These are phyloP conservation scores for Sabuloglossum arenarium DNA, from an alignment of 495 filamentous ascomycete species.

Conservation along the genomic window DNA sequence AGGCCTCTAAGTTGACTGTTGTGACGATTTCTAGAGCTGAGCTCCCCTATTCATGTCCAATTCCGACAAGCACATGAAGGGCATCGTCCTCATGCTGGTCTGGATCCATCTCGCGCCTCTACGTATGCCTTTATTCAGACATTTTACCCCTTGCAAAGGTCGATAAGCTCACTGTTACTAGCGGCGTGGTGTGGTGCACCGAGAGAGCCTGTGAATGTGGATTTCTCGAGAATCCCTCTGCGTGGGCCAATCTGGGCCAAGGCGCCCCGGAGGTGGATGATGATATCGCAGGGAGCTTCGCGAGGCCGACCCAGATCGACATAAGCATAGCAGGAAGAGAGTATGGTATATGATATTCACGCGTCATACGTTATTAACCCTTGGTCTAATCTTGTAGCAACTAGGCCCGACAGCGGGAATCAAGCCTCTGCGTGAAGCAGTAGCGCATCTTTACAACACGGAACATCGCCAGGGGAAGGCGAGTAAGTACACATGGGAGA, in stretches of 20 bases:
- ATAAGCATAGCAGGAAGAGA: constrained; percentile 58
- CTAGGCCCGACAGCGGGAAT: constrained; percentile 68
- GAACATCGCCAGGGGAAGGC: constrained; percentile 73
- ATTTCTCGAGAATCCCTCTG: constrained; percentile 56
- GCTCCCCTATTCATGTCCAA: constrained; percentile 63
- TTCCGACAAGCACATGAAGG: constrained; percentile 76
- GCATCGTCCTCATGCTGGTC: constrained; percentile 71
- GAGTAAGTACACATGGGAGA: constrained; percentile 95
- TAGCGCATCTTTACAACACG: constrained; percentile 83
- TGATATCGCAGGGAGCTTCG: constrained; percentile 74
- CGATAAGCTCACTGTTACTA: too few species aligned
- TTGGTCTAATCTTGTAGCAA: background rate
- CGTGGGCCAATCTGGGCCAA: constrained; percentile 89
- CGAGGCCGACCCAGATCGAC: constrained; percentile 64
- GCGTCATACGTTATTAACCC: background rate
- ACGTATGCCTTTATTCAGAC: too few species aligned
- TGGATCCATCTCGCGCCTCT: constrained; percentile 58
- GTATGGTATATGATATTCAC: constrained; percentile 29
- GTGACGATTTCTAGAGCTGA: constrained; percentile 43
- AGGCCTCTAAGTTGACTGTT: too few species aligned
- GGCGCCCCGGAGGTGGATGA: constrained; percentile 90
- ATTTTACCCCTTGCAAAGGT: too few species aligned
- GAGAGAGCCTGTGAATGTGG: constrained; percentile 63
- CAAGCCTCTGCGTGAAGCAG: constrained; percentile 69
- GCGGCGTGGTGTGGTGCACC: constrained; percentile 69